A percentile compares a stretch with the other conserved stretches of the same genome.
These are phyloP conservation scores for Cyamopsis tetragonoloba DNA, from an alignment of 306 rosid species.

Conservation along the genomic window DNA sequence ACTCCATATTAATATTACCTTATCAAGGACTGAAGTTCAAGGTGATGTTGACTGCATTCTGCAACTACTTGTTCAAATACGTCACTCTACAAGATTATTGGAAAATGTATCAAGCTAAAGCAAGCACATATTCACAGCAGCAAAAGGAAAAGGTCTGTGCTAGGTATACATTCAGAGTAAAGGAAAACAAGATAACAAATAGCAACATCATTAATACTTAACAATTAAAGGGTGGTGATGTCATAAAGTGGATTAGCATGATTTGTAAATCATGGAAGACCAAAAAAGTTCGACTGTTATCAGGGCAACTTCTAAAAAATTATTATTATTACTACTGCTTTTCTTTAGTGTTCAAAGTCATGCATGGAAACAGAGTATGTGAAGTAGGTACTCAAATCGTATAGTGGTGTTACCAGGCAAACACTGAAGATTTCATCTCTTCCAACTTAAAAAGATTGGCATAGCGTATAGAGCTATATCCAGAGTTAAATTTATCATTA, in stretches of 20 bases:
- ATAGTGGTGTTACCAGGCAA: neutral
- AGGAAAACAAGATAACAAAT: neutral
- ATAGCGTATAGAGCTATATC: neutral
- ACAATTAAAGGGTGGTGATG: neutral
- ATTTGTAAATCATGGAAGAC: neutral
- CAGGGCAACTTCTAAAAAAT: neutral
- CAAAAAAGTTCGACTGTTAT: neutral
- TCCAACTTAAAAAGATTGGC: neutral
- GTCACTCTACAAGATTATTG: constrained; percentile 36
- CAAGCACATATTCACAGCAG: constrained; percentile 18
- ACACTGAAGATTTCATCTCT: neutral
- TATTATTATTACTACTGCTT: no score
- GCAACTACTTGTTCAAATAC: constrained; percentile 42
- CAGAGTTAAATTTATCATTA: neutral
- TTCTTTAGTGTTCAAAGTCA: neutral
- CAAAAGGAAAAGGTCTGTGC: neutral
- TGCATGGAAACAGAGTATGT: no score
- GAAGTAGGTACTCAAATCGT: neutral
- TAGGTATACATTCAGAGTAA: neutral
- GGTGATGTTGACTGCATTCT: constrained; percentile 45
- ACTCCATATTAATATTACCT: constrained; percentile 24
- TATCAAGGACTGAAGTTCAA: constrained; percentile 44
- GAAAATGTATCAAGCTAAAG: constrained; percentile 16
- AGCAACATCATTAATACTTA: constrained; percentile 12
- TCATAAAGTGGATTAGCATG: neutral